A percentile compares a stretch with the other conserved stretches of the same genome.
Evolutionary conservation across 2,329 filamentous ascomycete species (phyloP).

Genomic region (Microcyclospora pomicola): DNA sequence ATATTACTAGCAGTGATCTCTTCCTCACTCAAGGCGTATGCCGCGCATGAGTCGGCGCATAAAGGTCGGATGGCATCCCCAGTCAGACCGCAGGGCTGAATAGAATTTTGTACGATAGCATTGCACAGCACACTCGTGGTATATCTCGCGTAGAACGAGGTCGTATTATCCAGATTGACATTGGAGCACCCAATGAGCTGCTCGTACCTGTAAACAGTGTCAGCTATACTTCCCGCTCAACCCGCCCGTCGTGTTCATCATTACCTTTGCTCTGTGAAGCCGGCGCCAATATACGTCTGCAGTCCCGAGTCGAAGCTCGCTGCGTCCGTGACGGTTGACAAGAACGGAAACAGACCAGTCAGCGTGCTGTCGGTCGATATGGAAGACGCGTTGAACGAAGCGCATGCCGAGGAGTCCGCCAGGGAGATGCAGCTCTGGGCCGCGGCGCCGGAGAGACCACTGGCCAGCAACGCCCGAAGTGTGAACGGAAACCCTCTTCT

Average conservation of each 20-base stretch:
- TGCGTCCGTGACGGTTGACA: slow-evolving; percentile 63
- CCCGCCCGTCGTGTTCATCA: slow-evolving; percentile 14
- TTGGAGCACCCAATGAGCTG: slow-evolving; percentile 65
- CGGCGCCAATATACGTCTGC: slow-evolving; percentile 55
- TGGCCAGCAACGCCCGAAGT: slow-evolving; percentile 14
- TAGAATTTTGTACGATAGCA: slow-evolving; percentile 81
- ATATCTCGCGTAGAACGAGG: slow-evolving; percentile 79
- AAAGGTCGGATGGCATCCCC: slow-evolving; percentile 55
- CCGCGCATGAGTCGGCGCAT: slow-evolving; percentile 79
- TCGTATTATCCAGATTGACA: slow-evolving; percentile 64
- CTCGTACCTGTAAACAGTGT: slow-evolving; percentile 51
- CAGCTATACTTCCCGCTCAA: slow-evolving; percentile 17
- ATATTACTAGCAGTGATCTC: slow-evolving; percentile 64
- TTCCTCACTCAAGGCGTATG: slow-evolving; percentile 79
- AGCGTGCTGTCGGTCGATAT: slow-evolving; percentile 50
- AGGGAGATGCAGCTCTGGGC: slow-evolving; percentile 53
- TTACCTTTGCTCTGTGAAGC: slow-evolving; percentile 68
- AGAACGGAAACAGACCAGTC: slow-evolving; percentile 59
- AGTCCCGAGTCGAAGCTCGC: slow-evolving; percentile 66
- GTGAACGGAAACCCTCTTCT: background rate
- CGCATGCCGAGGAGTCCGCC: slow-evolving; percentile 53
- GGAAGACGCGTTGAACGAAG: slow-evolving; percentile 58
- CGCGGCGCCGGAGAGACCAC: slow-evolving; percentile 13
- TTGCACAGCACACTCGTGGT: slow-evolving; percentile 89
- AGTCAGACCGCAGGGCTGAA: slow-evolving; percentile 51